These are phyloP conservation scores for Euclidium syriacum DNA, from an alignment of 345 rosid genomes.

Conservation along the genomic window DNA sequence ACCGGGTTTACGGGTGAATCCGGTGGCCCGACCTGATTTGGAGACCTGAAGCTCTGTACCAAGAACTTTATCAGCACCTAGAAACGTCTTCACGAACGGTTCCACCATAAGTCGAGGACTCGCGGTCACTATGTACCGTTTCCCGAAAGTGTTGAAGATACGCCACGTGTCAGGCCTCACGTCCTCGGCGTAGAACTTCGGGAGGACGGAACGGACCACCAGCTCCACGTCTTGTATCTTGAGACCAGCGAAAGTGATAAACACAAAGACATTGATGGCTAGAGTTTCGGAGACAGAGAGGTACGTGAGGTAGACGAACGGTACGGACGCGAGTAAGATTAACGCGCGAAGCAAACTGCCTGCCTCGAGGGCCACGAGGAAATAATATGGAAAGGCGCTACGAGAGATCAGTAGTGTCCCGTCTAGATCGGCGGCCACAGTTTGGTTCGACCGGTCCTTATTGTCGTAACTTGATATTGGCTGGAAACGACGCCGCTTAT, in stretches of 20 bases:
- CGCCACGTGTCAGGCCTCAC: conserved; percentile 82
- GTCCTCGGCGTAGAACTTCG: conserved; percentile 80
- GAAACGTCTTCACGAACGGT: conserved; percentile 59
- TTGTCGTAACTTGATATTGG: conserved; percentile 44
- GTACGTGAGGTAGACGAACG: conserved; percentile 64
- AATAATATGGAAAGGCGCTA: conserved; percentile 78
- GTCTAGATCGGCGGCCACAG: conserved; percentile 74
- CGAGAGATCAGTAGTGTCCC: conserved; percentile 80
- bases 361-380: conserved; percentile 86
- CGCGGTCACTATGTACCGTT: conserved; percentile 65
- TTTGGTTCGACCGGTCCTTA: conserved; percentile 63
- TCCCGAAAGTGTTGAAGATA: conserved; percentile 76
- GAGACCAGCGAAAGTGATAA: conserved; percentile 65
- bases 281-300: conserved; percentile 57
- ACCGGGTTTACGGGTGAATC: conserved; percentile 66
- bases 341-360: conserved; percentile 70
- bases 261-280: conserved; percentile 60
- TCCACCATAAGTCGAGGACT: conserved; percentile 85
- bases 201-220: conserved; percentile 72
- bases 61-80: conserved; percentile 77
- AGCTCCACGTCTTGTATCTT: conserved; percentile 67
- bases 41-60: conserved; percentile 76
- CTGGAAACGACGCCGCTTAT: conserved; percentile 39
- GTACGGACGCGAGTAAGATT: conserved; percentile 54
- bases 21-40: conserved; percentile 74